Conservation (phyloP, 805 yeast species). For the Saccharomyces cerevisiae region DNA sequence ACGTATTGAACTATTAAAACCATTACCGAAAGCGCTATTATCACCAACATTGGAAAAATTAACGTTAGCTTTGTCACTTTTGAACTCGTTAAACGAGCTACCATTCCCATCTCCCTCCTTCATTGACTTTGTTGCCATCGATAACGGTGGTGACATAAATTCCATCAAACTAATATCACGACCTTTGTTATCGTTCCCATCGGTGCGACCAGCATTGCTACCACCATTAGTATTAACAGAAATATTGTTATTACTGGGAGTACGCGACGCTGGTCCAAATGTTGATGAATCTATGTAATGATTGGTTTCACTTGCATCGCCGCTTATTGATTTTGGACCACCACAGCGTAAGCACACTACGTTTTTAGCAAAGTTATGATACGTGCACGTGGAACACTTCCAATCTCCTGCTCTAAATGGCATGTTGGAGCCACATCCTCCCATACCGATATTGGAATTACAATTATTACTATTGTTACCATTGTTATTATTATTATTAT, state of each 20-base stretch:
- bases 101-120: not conserved
- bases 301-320: conserved; percentile 8
- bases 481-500: conserved; percentile 9
- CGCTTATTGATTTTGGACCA: conserved; percentile 40
- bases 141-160: not conserved
- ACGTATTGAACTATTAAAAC: not conserved
- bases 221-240: conserved; percentile 4
- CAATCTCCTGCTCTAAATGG: conserved; percentile 96
- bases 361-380: conserved; percentile 90
- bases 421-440: conserved; percentile 44
- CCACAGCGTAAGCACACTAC: conserved; percentile 84
- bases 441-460: conserved; percentile 13
- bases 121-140: not conserved
- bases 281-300: not conserved
- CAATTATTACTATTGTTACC: conserved; percentile 18
- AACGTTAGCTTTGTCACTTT: not conserved
- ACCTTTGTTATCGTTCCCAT: conserved; percentile 6
- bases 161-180: conserved; percentile 9
- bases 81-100: not conserved
- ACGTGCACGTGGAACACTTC: conserved; percentile 78
- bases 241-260: not conserved
- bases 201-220: conserved; percentile 4
- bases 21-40: not conserved
- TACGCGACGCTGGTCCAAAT: not conserved
- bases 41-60: not conserved